Percentiles rank a stretch among this genome's conserved stretches.
Conservation (phyloP, 2,329 filamentous ascomycete genomes). For the Ilyonectria destructans region DNA sequence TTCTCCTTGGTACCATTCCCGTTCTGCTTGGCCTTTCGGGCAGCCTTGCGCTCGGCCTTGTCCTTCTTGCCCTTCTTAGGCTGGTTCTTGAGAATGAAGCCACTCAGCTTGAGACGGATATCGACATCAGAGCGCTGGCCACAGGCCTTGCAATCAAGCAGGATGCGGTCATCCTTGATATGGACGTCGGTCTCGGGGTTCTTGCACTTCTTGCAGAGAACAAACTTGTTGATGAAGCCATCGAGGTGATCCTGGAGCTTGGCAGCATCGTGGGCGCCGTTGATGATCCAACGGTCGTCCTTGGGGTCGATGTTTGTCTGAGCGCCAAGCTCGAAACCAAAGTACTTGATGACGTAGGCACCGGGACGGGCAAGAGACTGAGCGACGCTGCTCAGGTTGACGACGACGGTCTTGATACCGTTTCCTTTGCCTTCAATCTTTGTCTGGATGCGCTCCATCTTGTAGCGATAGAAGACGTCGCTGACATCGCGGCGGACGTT, state of each 20-base stretch:
- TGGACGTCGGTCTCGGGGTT: conserved; percentile 98
- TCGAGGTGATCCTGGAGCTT: conserved; percentile 99
- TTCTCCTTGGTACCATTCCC: conserved; percentile 72
- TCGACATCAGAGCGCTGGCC: conserved; percentile 95
- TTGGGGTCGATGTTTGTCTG: conserved; percentile 98
- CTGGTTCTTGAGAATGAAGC: conserved; percentile 97
- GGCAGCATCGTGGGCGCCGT: conserved; percentile 93
- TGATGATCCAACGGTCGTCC: conserved; percentile 99
- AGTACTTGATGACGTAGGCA: conserved; percentile 99
- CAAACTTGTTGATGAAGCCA: conserved; percentile 98
- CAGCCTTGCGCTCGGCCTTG: conserved; percentile 93
- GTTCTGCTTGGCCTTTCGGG: conserved; percentile 89
- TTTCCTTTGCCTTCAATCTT: conserved; percentile 99
- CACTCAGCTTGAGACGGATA: conserved; percentile 93
- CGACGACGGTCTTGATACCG: conserved; percentile 98
- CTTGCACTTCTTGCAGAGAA: conserved; percentile 99
- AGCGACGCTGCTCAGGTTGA: conserved; percentile 96
- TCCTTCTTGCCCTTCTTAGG: conserved; percentile 97
- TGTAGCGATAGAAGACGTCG: conserved; percentile 99
- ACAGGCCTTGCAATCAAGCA: conserved; percentile 98
- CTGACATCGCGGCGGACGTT: conserved; percentile 98
- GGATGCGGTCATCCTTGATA: conserved; percentile 93
- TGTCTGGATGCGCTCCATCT: conserved; percentile 99
- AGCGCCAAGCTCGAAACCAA: conserved; percentile 97
- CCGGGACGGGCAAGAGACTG: conserved; percentile 93